A percentile compares a stretch with the other conserved stretches of the same genome.
Evolutionary conservation across 169 alveolate species (phyloP).

Genomic region (Perkinsus chesapeaki): DNA sequence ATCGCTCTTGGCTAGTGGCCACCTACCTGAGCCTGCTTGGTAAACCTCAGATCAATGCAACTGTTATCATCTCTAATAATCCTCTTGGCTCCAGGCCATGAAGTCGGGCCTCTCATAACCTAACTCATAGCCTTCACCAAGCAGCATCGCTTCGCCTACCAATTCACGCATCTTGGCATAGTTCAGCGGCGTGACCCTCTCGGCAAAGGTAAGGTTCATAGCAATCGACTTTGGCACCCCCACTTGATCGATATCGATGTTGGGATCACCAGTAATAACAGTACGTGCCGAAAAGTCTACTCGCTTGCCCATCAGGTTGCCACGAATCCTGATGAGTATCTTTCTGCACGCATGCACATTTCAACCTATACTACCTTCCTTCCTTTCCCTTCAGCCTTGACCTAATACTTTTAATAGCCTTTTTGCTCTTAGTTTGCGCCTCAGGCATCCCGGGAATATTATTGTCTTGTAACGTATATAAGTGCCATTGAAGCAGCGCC

Average conservation of each 20-base stretch:
- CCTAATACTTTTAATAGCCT: conserved; percentile 95
- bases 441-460: conserved; percentile 93
- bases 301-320: conserved; percentile 99
- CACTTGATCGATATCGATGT: conserved; percentile 63
- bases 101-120: conserved; percentile 93
- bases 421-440: conserved; percentile 88
- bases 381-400: conserved; percentile 98
- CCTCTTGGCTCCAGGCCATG: conserved; percentile 96
- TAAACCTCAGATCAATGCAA: not conserved
- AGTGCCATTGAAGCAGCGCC: conserved; percentile 84
- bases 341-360: not conserved
- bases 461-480: conserved; percentile 93
- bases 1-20: not conserved
- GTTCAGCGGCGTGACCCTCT: conserved; percentile 94
- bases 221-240: conserved; percentile 99
- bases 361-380: conserved; percentile 68
- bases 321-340: conserved; percentile 62
- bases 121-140: conserved; percentile 15
- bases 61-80: conserved; percentile 1
- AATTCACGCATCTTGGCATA: conserved; percentile 71
- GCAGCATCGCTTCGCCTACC: not conserved
- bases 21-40: not conserved
- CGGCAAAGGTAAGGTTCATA: conserved; percentile 96
- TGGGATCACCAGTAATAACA: conserved; percentile 99
- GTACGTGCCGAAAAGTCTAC: conserved; percentile 99